These are phyloP conservation scores for Edaphochlamys debaryana DNA, from an alignment of 139 green algal species.

Conservation along the genomic window DNA sequence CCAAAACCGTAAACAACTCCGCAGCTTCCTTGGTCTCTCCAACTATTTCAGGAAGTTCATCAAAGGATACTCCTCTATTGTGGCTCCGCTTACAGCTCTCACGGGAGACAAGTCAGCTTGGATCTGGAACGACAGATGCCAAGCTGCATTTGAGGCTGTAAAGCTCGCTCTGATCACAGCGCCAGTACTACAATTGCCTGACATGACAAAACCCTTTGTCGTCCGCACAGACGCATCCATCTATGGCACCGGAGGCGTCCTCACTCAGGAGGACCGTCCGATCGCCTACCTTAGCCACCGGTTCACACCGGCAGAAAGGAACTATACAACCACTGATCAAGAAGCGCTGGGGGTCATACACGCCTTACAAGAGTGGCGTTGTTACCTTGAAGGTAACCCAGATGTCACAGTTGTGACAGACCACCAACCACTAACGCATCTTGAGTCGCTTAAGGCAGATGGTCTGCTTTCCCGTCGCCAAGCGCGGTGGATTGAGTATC, in stretches of 20 bases:
- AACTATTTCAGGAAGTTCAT: conserved; percentile 27
- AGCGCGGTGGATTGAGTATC: background rate
- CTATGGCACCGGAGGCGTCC: too few species aligned
- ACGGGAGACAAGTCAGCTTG: background rate
- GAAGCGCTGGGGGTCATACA: background rate
- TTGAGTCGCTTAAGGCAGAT: background rate
- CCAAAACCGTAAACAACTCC: background rate
- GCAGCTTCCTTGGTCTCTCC: conserved; percentile 6
- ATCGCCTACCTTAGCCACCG: conserved; percentile 3
- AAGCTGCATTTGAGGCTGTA: background rate
- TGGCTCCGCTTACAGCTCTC: background rate
- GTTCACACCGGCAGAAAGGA: background rate
- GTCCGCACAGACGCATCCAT: background rate
- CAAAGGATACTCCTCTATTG: background rate
- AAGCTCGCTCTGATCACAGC: background rate
- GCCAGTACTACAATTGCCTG: background rate
- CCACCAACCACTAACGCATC: background rate
- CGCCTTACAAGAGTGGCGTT: background rate
- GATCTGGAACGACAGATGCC: background rate
- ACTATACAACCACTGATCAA: conserved; percentile 2
- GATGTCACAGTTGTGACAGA: background rate
- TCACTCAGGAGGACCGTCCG: background rate
- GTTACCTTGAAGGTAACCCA: background rate
- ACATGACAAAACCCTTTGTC: conserved; percentile 6
- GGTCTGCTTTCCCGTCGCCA: background rate